A percentile compares a stretch with the other conserved stretches of the same genome.
Evolutionary conservation across 2,329 filamentous ascomycete genomes (phyloP).

Genomic region (Colletotrichum eremochloae): DNA sequence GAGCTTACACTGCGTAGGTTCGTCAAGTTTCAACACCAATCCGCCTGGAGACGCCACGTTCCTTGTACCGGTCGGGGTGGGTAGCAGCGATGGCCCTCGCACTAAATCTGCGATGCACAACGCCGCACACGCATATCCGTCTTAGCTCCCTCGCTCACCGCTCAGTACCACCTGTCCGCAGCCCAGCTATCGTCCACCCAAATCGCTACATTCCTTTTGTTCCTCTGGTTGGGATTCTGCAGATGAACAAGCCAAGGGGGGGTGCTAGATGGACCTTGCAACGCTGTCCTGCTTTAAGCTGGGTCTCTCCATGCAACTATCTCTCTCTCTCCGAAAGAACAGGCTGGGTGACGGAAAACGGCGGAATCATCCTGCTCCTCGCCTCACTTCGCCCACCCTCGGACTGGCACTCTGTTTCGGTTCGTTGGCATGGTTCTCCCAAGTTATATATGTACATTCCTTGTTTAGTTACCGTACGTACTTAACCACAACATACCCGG

Average conservation of each 20-base stretch:
- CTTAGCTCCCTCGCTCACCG: conserved; percentile 41
- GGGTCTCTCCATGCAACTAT: conserved; percentile 37
- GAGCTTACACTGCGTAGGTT: conserved; percentile 34
- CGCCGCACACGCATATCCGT: conserved; percentile 42
- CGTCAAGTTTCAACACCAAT: conserved; percentile 33
- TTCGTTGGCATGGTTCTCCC: conserved; percentile 38
- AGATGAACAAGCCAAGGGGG: conserved; percentile 31
- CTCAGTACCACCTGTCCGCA: conserved; percentile 27
- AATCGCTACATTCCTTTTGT: conserved; percentile 20
- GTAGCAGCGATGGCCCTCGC: conserved; percentile 38
- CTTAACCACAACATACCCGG: conserved; percentile 25
- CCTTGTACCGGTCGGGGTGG: conserved; percentile 36
- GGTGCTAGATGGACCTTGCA: conserved; percentile 33
- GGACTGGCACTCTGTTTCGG: conserved; percentile 38
- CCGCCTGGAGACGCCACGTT: conserved; percentile 37
- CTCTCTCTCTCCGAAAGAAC: conserved; percentile 18
- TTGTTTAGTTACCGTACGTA: conserved; percentile 34
- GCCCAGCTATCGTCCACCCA: conserved; percentile 22
- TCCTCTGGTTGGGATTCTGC: conserved; percentile 36
- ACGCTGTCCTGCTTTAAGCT: conserved; percentile 35
- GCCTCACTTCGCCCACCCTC: conserved; percentile 33
- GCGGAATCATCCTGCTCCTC: conserved; percentile 3
- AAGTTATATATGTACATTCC: conserved; percentile 37
- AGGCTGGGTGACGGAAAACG: conserved; percentile 7
- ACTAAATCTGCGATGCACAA: conserved; percentile 42